A percentile compares a stretch with the other conserved stretches of the same genome.
Conservation (phyloP, 495 filamentous ascomycete genomes). For the Trypethelium eluteriae region DNA sequence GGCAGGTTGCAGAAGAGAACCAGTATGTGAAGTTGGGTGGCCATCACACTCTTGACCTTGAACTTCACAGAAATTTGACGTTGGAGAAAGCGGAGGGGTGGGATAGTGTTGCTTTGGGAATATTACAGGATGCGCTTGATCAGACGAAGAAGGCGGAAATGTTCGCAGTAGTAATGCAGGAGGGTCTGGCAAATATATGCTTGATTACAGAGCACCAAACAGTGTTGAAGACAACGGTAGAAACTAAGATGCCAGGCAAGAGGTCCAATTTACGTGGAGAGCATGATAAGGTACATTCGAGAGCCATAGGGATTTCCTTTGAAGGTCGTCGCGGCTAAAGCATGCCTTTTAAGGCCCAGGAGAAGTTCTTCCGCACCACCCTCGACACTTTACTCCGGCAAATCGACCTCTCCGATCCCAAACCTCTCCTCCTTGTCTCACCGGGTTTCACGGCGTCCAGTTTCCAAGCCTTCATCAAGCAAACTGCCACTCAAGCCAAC, state of each 20-base stretch:
- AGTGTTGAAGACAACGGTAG: conserved; percentile 77
- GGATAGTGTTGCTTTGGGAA: conserved; percentile 80
- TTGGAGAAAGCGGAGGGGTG: conserved; percentile 71
- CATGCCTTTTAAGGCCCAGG: conserved; percentile 55
- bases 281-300: conserved; percentile 36
- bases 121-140: conserved; percentile 69
- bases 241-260: conserved; percentile 74
- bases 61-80: conserved; percentile 81
- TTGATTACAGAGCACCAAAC: conserved; percentile 88
- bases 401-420: conserved; percentile 60
- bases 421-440: conserved; percentile 78
- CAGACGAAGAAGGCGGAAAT: conserved; percentile 63
- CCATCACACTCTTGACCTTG: conserved; percentile 85
- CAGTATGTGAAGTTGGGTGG: conserved; percentile 72
- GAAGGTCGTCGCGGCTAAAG: conserved; percentile 51
- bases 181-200: conserved; percentile 87
- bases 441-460: conserved; percentile 78
- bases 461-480: conserved; percentile 74
- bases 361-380: conserved; percentile 71
- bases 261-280: conserved; percentile 38
- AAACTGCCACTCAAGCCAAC: conserved; percentile 56
- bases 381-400: conserved; percentile 68
- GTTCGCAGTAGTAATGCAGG: conserved; percentile 88
- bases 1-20: conserved; percentile 75
- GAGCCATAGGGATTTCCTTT: background rate